phyloP scores from a whole-genome alignment of 169 alveolate genomes.

The Plasmodium gallinaceum region DNA sequence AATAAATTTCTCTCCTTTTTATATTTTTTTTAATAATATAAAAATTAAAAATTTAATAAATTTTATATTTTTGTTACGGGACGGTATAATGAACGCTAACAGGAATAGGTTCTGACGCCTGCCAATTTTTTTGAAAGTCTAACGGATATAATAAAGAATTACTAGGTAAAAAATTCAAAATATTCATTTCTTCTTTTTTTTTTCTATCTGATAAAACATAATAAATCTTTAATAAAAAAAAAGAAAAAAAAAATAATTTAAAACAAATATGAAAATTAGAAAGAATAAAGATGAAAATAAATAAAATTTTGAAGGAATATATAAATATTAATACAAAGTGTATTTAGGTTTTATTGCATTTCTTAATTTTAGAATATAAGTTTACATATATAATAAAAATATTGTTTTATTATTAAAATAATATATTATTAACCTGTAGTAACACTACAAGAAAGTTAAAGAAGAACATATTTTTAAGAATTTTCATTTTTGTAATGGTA shows the following conservation, averaged over 20 bases:
- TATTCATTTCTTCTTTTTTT: conserved; percentile 36
- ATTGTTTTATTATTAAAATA: too few relatives aligned
- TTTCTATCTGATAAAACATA: background rate
- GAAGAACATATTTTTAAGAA: too few relatives aligned
- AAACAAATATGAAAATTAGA: too few relatives aligned
- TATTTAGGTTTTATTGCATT: too few relatives aligned
- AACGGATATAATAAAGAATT: conserved; percentile 68
- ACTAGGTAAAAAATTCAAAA: conserved; percentile 53
- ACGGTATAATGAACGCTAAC: conserved; percentile 49
- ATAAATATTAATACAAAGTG: too few relatives aligned
- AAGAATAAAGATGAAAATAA: too few relatives aligned
- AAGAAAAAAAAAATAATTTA: background rate
- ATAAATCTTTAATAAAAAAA: conserved; percentile 15
- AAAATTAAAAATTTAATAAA: background rate
- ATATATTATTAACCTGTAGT: too few relatives aligned
- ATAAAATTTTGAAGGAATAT: too few relatives aligned
- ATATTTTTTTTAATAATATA: background rate
- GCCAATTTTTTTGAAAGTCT: conserved; percentile 75
- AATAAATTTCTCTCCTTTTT: background rate
- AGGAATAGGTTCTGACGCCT: conserved; percentile 76
- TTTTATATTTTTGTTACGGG: conserved; percentile 54
- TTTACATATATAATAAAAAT: too few relatives aligned
- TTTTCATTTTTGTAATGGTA: too few relatives aligned
- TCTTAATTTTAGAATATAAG: too few relatives aligned
- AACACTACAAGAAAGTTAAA: too few relatives aligned